Base-by-base conservation (phyloP, 768 basidiomycete genomes). In the Thelephora aurantiotincta region DNA sequence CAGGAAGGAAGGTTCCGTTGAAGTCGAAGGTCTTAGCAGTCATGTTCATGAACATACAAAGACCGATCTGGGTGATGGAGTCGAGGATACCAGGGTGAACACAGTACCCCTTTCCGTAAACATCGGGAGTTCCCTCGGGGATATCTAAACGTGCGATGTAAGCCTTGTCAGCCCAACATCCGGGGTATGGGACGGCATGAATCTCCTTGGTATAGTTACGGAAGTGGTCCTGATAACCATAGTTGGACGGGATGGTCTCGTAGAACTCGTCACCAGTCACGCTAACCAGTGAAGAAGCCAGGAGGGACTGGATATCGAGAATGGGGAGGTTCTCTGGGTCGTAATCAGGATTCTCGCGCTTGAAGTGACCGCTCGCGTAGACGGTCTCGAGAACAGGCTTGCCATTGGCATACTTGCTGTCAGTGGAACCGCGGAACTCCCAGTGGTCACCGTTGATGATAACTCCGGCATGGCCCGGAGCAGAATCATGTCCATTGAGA, bases 81-180 rank as follows among this genome's bases (percentile, higher is more conserved):
- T 64, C 63, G 5, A 64, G 49, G 30, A 64, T 54, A 48, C 63
- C 63, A 3, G 63, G 63, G 48, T 64, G 63, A 44, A 64, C 57
- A 36, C 43, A 50, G n/a, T 64, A 64, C 26, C 60, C 58, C 45
- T 52, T 54, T 2, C 58, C 60, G 34, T 58, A 62, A 3, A 62
- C 60, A 6, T 62, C 58, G 5, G 57, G 57, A 9, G 58, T 60
- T 34, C 45, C 50, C 33, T 51, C 50, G 2, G 52, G 52, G n/a
- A 53, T 45, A 26, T 53, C 52, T 12, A 53, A 50, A 44, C 54
- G 58, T 11, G 60, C 53, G 2, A 61, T 35, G 44, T 61, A 62
- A 6, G 53, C 60, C 46, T 62, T 62, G 3, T 51, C 46, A 6
- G 56, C 57, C 49, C 57, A 60, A 45, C 59, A 55, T n/a, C 47